Evolutionary conservation across 2,329 filamentous ascomycete species (phyloP).

Genomic region (Microcyclospora tardicrescens): DNA sequence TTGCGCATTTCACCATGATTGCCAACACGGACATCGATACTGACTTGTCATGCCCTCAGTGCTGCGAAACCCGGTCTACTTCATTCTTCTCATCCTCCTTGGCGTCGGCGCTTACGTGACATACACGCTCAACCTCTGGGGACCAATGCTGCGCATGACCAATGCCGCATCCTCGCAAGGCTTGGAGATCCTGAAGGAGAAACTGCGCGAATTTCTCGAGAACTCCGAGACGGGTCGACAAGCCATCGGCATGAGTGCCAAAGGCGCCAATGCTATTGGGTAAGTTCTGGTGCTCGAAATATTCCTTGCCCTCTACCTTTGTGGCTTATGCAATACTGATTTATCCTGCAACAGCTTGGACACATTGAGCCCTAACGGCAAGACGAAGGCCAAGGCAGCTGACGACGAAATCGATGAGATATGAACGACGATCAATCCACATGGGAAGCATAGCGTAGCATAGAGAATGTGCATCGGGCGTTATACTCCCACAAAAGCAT

Average conservation of each 20-base stretch:
- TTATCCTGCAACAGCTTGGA: slow-evolving; percentile 21
- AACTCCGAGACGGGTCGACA: slow-evolving; percentile 73
- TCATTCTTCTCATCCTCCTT: slow-evolving; percentile 70
- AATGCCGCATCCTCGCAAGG: slow-evolving; percentile 81
- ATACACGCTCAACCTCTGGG: slow-evolving; percentile 87
- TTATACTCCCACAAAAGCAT: too few relatives aligned
- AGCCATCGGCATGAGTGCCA: slow-evolving; percentile 56
- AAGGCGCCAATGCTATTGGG: slow-evolving; percentile 41
- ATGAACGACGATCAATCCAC: slow-evolving; percentile 6
- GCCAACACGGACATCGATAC: background rate
- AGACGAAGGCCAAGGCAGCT: slow-evolving; percentile 22
- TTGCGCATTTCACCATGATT: background rate
- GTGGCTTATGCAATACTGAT: slow-evolving; percentile 5
- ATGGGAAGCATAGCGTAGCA: too few relatives aligned
- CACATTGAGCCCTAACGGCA: slow-evolving; percentile 29
- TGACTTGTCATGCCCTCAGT: slow-evolving; percentile 41
- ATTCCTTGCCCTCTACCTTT: background rate
- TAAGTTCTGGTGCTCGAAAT: slow-evolving; percentile 5
- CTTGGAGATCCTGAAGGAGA: slow-evolving; percentile 81
- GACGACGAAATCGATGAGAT: slow-evolving; percentile 25
- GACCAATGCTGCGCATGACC: slow-evolving; percentile 88
- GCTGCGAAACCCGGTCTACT: slow-evolving; percentile 83
- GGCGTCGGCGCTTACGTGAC: slow-evolving; percentile 73
- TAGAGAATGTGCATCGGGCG: too few relatives aligned
- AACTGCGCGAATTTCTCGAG: slow-evolving; percentile 79